phyloP scores from a whole-genome alignment of 2,329 filamentous ascomycete genomes.

The Taxawa tesnikishii region DNA sequence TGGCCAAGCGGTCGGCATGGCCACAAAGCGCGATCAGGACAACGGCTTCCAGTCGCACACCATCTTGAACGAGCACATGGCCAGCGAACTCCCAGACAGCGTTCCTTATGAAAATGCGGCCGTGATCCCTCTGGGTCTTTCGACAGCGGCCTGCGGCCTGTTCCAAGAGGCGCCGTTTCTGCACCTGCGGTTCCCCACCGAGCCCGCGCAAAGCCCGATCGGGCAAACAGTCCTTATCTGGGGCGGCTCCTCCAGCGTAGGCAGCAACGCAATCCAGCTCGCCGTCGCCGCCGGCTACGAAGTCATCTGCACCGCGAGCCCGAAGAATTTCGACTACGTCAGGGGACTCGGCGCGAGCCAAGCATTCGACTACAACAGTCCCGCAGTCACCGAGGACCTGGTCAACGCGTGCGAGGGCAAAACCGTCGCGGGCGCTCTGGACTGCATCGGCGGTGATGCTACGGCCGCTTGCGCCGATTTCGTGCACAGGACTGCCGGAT shows the following conservation, averaged over 20 bases:
- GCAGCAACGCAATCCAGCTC: conserved; percentile 35
- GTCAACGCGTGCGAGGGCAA: conserved; percentile 8
- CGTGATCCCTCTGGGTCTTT: conserved; percentile 11
- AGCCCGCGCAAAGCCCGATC: no score
- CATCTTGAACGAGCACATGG: conserved; percentile 6
- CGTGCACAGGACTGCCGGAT: conserved; percentile 1
- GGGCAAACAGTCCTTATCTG: conserved; percentile 32
- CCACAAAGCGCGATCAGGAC: conserved; percentile 6
- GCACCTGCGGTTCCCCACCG: conserved; percentile 29
- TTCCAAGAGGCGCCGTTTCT: conserved; percentile 28
- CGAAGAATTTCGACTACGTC: conserved; percentile 31
- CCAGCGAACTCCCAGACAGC: conserved; percentile 10
- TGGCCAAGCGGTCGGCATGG: conserved; percentile 7
- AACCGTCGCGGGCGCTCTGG: conserved; percentile 9
- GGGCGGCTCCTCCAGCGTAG: conserved; percentile 39
- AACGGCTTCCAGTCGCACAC: conserved; percentile 14
- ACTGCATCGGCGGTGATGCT: neutral
- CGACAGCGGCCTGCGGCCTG: conserved; percentile 11
- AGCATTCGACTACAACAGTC: conserved; percentile 33
- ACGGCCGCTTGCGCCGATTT: conserved; percentile 1
- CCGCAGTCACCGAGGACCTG: conserved; percentile 19
- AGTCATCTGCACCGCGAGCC: conserved; percentile 31
- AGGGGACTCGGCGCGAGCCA: conserved; percentile 31
- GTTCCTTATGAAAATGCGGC: conserved; percentile 11
- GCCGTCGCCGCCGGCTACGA: conserved; percentile 31